Conservation (phyloP, 495 filamentous ascomycete genomes). For the Daldinia caldariorum region DNA sequence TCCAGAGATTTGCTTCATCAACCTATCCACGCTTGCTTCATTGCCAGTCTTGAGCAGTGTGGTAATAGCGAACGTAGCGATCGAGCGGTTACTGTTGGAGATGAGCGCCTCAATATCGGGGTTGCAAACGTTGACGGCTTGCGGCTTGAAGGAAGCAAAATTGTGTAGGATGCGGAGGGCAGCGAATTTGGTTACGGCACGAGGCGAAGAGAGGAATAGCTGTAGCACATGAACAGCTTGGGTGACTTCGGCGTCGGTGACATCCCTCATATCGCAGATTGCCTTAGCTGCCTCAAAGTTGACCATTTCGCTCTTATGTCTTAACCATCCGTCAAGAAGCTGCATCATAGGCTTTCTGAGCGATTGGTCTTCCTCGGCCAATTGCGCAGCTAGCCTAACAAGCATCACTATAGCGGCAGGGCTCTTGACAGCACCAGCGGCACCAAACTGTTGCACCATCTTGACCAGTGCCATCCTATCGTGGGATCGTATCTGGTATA, state of each 20-base stretch:
- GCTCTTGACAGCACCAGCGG: conserved; percentile 91
- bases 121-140: conserved; percentile 92
- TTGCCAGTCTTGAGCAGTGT: conserved; percentile 98
- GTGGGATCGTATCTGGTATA: conserved; percentile 97
- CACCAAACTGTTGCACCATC: conserved; percentile 98
- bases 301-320: conserved; percentile 99
- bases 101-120: conserved; percentile 96
- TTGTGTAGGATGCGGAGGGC: conserved; percentile 96
- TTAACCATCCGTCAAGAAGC: conserved; percentile 93
- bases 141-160: conserved; percentile 93
- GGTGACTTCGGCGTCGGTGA: conserved; percentile 88
- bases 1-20: conserved; percentile 98
- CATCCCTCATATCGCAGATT: conserved; percentile 92
- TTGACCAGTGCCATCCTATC: conserved; percentile 99
- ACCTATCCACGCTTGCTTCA: conserved; percentile 92
- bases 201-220: conserved; percentile 95
- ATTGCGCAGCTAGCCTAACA: conserved; percentile 90
- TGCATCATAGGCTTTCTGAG: conserved; percentile 94
- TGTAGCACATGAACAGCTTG: conserved; percentile 96
- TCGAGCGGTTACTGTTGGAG: conserved; percentile 94
- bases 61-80: conserved; percentile 98
- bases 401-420: conserved; percentile 91
- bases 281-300: conserved; percentile 99
- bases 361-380: conserved; percentile 90
- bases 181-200: conserved; percentile 96